A percentile compares a stretch with the other conserved stretches of the same genome.
phyloP scores from a whole-genome alignment of 129 eudicot species.

The Flaveria robusta region DNA sequence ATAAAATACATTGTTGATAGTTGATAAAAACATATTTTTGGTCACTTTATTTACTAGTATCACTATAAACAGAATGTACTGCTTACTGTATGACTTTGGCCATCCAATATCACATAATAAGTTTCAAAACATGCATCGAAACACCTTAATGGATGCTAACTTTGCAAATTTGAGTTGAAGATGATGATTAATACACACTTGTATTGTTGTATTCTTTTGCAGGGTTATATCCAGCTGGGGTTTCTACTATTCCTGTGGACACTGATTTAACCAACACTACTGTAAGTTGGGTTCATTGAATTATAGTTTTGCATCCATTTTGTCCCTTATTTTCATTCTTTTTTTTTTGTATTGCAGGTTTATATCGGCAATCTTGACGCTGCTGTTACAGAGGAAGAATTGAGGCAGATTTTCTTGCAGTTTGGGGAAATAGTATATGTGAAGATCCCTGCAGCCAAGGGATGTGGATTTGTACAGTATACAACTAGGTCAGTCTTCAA shows the following conservation, averaged over 20 bases:
- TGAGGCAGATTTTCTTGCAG: conserved; percentile 81
- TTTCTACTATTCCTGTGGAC: conserved; percentile 61
- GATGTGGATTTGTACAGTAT: conserved; percentile 95
- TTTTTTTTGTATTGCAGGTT: conserved; percentile 50
- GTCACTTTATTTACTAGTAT: background rate
- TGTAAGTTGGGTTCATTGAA: conserved; percentile 48
- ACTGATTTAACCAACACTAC: conserved; percentile 82
- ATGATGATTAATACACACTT: background rate
- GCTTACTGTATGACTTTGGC: background rate
- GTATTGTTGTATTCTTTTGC: conserved; percentile 32
- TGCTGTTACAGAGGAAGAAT: conserved; percentile 81
- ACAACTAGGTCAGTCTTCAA: conserved; percentile 57
- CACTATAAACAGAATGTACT: background rate
- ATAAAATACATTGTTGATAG: background rate
- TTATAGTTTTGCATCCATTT: conserved; percentile 8
- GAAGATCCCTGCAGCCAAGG: conserved; percentile 82
- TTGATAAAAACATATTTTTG: background rate
- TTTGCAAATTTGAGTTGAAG: background rate
- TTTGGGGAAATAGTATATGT: conserved; percentile 86
- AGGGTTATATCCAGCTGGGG: conserved; percentile 73
- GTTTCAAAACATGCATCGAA: conserved; percentile 6
- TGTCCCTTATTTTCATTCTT: conserved; percentile 18
- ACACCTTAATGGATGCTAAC: conserved; percentile 15
- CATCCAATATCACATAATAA: background rate
- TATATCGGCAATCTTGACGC: conserved; percentile 87